Conservation (phyloP, 306 rosid genomes). For the Hippophae gyantsensis region DNA sequence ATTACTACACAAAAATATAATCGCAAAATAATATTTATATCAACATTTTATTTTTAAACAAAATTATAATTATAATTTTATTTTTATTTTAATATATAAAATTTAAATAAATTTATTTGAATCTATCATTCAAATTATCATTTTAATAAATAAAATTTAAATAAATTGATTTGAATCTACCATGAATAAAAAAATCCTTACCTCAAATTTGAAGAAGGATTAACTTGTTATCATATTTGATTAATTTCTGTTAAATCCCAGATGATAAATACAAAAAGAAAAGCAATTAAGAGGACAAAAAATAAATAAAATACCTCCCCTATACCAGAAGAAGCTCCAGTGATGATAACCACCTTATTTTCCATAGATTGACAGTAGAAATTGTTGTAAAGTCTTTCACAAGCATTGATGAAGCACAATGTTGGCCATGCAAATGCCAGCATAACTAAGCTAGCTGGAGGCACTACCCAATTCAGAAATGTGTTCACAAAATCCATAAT, state of each 20-base stretch:
- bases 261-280: not conserved
- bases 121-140: too few species aligned
- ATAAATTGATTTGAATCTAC: too few species aligned
- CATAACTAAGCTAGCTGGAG: conserved; percentile 55
- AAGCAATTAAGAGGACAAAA: not conserved
- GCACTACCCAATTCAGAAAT: conserved; percentile 54
- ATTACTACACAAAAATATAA: too few species aligned
- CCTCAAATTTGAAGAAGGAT: too few species aligned
- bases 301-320: conserved; percentile 50
- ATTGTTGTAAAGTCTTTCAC: conserved; percentile 55
- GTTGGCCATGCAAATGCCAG: conserved; percentile 84
- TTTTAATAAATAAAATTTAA: too few species aligned
- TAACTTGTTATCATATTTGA: too few species aligned
- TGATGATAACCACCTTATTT: conserved; percentile 68
- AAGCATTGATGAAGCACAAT: conserved; percentile 50
- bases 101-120: too few species aligned
- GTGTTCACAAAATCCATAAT: conserved; percentile 46
- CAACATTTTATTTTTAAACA: too few species aligned
- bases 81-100: too few species aligned
- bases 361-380: conserved; percentile 41
- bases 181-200: too few species aligned
- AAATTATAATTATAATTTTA: too few species aligned
- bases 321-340: conserved; percentile 90
- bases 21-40: too few species aligned
- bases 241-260: not conserved